These are phyloP conservation scores for Zygoascus meyerae DNA, from an alignment of 1,139 yeast species.

Conservation along the genomic window DNA sequence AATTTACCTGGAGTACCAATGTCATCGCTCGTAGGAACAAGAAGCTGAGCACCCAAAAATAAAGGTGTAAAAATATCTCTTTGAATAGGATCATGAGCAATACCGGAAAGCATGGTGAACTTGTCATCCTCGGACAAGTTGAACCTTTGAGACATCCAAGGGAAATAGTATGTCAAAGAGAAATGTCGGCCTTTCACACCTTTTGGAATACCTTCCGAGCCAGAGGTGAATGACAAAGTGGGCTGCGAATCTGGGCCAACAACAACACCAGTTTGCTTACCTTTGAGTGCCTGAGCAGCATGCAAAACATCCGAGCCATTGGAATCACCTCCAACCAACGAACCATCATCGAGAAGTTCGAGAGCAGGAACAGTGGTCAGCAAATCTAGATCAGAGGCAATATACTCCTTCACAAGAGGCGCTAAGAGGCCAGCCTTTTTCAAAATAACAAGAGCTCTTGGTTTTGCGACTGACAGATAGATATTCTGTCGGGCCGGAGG, in stretches of 20 bases:
- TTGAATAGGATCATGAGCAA: constrained; percentile 98
- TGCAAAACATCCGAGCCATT: constrained; percentile 47
- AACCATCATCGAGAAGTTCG: constrained; percentile 72
- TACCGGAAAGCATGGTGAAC: constrained; percentile 97
- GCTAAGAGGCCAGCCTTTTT: constrained; percentile 84
- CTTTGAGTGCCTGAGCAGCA: constrained; percentile 42
- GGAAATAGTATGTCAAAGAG: constrained; percentile 93
- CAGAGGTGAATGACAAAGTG: constrained; percentile 94
- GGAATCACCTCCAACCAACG: constrained; percentile 53
- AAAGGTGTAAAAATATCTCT: constrained; percentile 98
- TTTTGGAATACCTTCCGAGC: constrained; percentile 97
- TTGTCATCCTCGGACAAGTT: constrained; percentile 71
- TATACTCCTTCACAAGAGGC: constrained; percentile 68
- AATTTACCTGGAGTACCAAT: constrained; percentile 96
- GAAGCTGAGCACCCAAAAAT: constrained; percentile 85
- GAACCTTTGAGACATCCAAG: constrained; percentile 94
- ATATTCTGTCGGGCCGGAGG: constrained; percentile 97
- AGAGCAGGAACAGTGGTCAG: constrained; percentile 70
- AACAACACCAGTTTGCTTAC: constrained; percentile 71
- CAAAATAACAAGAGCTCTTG: constrained; percentile 82
- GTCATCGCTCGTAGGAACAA: constrained; percentile 94
- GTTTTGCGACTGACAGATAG: constrained; percentile 87
- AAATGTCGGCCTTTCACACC: constrained; percentile 98
- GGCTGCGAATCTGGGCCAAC: constrained; percentile 99
- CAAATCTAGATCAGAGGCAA: constrained; percentile 63